Base-by-base conservation (phyloP, 805 yeast genomes). In the Candida sonorensis region DNA sequence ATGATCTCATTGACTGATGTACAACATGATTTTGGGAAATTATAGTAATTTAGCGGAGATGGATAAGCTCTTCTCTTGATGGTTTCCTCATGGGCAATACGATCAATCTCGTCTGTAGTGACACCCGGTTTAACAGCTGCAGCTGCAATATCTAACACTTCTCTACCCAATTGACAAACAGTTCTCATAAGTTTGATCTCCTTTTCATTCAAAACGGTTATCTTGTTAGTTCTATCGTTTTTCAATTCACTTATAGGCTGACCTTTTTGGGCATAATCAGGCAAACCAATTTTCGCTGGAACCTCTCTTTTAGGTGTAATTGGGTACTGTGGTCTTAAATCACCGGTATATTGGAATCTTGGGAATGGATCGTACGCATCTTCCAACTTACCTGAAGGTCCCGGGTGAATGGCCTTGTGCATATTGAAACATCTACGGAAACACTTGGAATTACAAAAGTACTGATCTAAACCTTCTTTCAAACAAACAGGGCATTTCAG, bases 1-100 rank as follows among this genome's bases (percentile, higher is more conserved):
- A 92, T 83, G 36, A 87, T 78, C 65, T 92, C 98, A 59, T 92
- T 92, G 27, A 92, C 81, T 2, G 96, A 86, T 1, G 95, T 86
- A 61, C 98, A 92, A 26, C 85, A 72, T 15, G 92, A 77, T 55
- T 87, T 88, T 26, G 97, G 97, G 64, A 76, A 92, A 59, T 86
- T 83, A 64, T 80, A 88, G 64, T 92, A 92, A 64, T 92, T 92
- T 42, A 90, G 66, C 4, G 98, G 95, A 10, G 96, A 85, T 13
- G 98, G 98, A 56, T 92, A 92, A 3, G 88, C 86, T 43, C 80
- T 77, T 57, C 96, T 74, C 57, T 84, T 85, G 48, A 88, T 66
- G 37, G 95, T 82, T 50, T 87, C 97, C 31, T 75, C 70, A 55
- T 92, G 97, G 27, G 86, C 87, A 41, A 88, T 69, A 29, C 66